These are phyloP conservation scores for Exophiala oligosperma DNA, from an alignment of 2,329 filamentous ascomycete genomes.

Conservation along the genomic window DNA sequence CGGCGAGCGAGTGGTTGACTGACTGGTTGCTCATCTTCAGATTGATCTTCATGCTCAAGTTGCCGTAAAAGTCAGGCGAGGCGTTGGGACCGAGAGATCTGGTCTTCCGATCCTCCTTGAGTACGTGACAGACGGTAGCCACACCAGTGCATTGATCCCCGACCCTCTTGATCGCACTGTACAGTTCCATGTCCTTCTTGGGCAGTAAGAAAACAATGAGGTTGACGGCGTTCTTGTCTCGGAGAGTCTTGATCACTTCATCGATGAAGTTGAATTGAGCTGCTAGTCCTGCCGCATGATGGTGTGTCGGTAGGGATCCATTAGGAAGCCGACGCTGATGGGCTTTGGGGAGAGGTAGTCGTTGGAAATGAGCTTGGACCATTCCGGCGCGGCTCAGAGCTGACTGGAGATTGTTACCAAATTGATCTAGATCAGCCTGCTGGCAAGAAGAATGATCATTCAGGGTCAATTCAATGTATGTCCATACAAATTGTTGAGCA, in stretches of 20 bases:
- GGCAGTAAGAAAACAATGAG: conserved; percentile 64
- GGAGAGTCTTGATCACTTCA: not conserved
- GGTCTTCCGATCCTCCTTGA: conserved; percentile 26
- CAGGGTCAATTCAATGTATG: too few species aligned
- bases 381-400: too few species aligned
- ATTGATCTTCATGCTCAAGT: conserved; percentile 77
- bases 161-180: conserved; percentile 66
- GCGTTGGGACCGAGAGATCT: not conserved
- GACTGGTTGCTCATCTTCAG: conserved; percentile 67
- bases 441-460: too few species aligned
- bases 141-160: conserved; percentile 62
- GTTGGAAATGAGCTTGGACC: too few species aligned
- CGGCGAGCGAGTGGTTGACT: conserved; percentile 64
- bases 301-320: too few species aligned
- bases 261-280: not conserved
- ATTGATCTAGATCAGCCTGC: too few species aligned
- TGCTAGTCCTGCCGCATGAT: too few species aligned
- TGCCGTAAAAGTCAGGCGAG: conserved; percentile 56
- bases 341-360: too few species aligned
- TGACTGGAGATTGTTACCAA: too few species aligned
- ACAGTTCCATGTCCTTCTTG: conserved; percentile 53
- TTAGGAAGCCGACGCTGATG: too few species aligned
- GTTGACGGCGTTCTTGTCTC: not conserved
- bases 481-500: too few species aligned
- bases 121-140: conserved; percentile 63